Percentiles rank a stretch among this genome's conserved stretches.
These are phyloP conservation scores for Boletellus ananiceps DNA, from an alignment of 768 basidiomycete genomes.

Conservation along the genomic window DNA sequence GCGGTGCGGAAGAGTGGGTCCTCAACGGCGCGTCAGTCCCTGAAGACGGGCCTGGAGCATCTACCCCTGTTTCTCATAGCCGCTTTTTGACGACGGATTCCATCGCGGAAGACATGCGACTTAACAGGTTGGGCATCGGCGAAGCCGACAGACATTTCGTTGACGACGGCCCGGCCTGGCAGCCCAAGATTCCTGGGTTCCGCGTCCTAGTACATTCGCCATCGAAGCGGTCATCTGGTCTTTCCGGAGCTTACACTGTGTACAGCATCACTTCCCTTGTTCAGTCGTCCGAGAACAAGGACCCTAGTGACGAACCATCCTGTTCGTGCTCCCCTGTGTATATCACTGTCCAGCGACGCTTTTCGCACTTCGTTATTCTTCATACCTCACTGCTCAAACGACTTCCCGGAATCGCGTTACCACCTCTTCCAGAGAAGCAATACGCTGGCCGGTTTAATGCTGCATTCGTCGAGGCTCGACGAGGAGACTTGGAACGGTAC, in stretches of 20 bases:
- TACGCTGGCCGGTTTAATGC: slow-evolving; percentile 76
- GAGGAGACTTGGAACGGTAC: slow-evolving; percentile 80
- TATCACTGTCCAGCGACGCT: slow-evolving; percentile 76
- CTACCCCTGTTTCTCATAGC: slow-evolving; percentile 19
- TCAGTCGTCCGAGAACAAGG: slow-evolving; percentile 14
- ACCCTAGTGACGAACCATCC: slow-evolving; percentile 15
- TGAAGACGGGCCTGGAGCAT: slow-evolving; percentile 27
- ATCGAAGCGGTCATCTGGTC: slow-evolving; percentile 61
- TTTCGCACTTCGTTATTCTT: slow-evolving; percentile 79
- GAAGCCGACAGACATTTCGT: slow-evolving; percentile 71
- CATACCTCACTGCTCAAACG: slow-evolving; percentile 65
- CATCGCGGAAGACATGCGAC: slow-evolving; percentile 39
- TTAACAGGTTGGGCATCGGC: slow-evolving; percentile 39
- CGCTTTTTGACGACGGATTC: slow-evolving; percentile 31
- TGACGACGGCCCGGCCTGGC: slow-evolving; percentile 69
- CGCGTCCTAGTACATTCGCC: slow-evolving; percentile 76
- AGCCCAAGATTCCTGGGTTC: slow-evolving; percentile 67
- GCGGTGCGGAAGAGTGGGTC: slow-evolving; percentile 79
- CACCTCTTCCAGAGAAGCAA: slow-evolving; percentile 82
- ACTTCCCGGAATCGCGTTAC: slow-evolving; percentile 72
- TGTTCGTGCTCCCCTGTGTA: slow-evolving; percentile 40
- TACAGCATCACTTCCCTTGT: slow-evolving; percentile 65
- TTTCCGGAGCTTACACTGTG: slow-evolving; percentile 69
- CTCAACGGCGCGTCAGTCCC: slow-evolving; percentile 51
- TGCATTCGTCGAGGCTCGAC: slow-evolving; percentile 77